Base-by-base conservation (phyloP, 768 basidiomycete genomes). In the Mycena polygramma region DNA sequence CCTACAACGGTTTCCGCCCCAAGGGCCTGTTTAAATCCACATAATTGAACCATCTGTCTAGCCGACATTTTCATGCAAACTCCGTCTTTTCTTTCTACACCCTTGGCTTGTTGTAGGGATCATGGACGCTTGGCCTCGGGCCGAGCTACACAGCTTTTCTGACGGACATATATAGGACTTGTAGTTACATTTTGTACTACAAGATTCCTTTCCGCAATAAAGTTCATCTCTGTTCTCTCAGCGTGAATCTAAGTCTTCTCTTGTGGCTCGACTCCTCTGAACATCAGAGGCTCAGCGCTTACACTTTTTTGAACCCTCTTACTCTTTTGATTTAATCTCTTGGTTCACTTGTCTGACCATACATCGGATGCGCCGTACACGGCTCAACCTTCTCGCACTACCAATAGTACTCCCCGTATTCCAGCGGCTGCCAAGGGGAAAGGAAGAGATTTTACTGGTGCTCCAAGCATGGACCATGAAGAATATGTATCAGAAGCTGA, bases 261-360 rank as follows among this genome's bases (percentile, higher is more conserved):
- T 39, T 20, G 58, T 48, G 58, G 58, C 39, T 17, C 19, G 58
- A 60, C 22, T 30, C 22, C 45, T 48, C 26, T 36, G 58, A 35
- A 7, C 26, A 39, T 35, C 58, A 49, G 26, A 35, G 45, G 41
- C 41, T 60, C 58, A 48, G 24, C 11, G 39, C 58, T 43, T 60
- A 60, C 58, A 60, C 58, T 59, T 60, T 60, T 58, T 58, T 58
- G 57, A 58, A 58, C 57, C 30, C 51, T 36, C 35, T n/a, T 36
- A 36, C 53, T 54, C 37, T 57, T 9, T 39, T 41, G 36, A 20
- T 36, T 22, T 41, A 41, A 22, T 11, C 37, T 22, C 37, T 41
- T 41, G 55, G 53, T 36, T 36, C 22, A 64, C n/a, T 8, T 3
- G 39, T 5, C 35, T 19, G 30, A 7, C 37, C 2, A 55, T 54